These are phyloP conservation scores for Aspergillus sp. DNA, from an alignment of 2,329 filamentous ascomycete genomes.

Conservation along the genomic window DNA sequence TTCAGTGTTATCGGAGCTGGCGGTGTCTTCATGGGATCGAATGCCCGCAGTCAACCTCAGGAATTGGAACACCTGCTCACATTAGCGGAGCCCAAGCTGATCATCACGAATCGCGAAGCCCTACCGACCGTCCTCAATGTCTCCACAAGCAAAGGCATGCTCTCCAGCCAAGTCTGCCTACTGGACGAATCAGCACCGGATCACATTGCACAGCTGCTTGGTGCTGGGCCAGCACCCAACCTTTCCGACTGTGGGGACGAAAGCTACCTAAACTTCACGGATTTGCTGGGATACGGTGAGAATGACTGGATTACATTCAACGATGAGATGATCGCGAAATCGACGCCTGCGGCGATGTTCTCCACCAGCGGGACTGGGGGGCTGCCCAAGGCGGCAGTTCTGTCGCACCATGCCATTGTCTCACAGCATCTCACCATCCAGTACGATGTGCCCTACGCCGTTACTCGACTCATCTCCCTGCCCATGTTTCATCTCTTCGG, in stretches of 20 bases:
- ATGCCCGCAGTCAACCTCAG: constrained; percentile 51
- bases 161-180: constrained; percentile 40
- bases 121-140: constrained; percentile 43
- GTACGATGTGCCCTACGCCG: constrained; percentile 46
- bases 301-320: constrained; percentile 55
- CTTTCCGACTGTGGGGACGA: constrained; percentile 21
- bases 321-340: constrained; percentile 47
- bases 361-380: constrained; percentile 65
- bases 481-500: constrained; percentile 61
- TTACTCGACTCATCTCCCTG: constrained; percentile 53
- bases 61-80: constrained; percentile 55
- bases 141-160: constrained; percentile 36
- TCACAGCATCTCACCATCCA: constrained; percentile 53
- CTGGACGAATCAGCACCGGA: constrained; percentile 40
- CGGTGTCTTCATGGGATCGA: constrained; percentile 57
- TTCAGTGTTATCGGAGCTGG: constrained; percentile 50
- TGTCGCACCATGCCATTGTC: constrained; percentile 63
- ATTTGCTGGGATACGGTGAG: constrained; percentile 51
- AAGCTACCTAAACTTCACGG: constrained; percentile 32
- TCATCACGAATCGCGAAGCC: constrained; percentile 49
- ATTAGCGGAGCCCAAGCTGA: constrained; percentile 50
- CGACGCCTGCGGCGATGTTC: constrained; percentile 55
- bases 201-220: constrained; percentile 34
- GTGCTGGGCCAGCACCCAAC: constrained; percentile 29
- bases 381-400: constrained; percentile 62